Evolutionary conservation across 169 alveolate genomes (phyloP), one percentile per base, ranked within the genome.

Genomic region (Cryptosporidium felis): DNA sequence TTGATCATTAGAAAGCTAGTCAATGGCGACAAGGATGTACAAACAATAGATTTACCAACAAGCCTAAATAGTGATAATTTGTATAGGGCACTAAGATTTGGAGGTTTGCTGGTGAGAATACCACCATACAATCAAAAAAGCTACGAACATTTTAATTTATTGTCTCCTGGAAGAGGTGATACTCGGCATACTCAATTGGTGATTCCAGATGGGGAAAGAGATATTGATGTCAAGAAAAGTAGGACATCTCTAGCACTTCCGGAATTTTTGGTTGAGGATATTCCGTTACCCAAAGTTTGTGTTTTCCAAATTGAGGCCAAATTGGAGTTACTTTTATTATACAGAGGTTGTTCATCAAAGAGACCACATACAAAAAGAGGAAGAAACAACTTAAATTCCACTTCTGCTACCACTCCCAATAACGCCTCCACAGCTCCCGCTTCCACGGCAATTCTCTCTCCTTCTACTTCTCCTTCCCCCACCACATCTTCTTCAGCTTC

Each of bases 161-260:
- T 74, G n/a, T 74, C 85, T 2, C 85, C 85, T n/a, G 85, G 85
- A n/a, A 74, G 85, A 9, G 85, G 85, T 2, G 85, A 74, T 74
- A 74, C 85, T n/a, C 51, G 85, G 16, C 85, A 74, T 56, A 74
- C 85, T 23, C 85, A 74, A 56, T 56, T 74, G 12, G 66, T 74
- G n/a, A 74, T 74, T 53, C 85, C 85, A 9, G 85, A 74, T 74
- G 85, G 85, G 38, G 85, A 74, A 26, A 74, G 85, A 41, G 85
- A 74, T 74, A 74, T 74, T 51, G 85, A 74, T 74, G 85, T 74
- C 2, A 74, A 74, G 30, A 74, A 74, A 74, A 74, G 85, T 38
- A 74, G 85, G 36, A 74, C 85, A 16, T 74, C 85, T 30, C 38
- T 74, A 28, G 85, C 85, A 53, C 58, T 74, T 34, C 85, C 85